These are phyloP conservation scores for Voacanga thouarsii DNA, from an alignment of 257 asterid genomes.

Conservation along the genomic window DNA sequence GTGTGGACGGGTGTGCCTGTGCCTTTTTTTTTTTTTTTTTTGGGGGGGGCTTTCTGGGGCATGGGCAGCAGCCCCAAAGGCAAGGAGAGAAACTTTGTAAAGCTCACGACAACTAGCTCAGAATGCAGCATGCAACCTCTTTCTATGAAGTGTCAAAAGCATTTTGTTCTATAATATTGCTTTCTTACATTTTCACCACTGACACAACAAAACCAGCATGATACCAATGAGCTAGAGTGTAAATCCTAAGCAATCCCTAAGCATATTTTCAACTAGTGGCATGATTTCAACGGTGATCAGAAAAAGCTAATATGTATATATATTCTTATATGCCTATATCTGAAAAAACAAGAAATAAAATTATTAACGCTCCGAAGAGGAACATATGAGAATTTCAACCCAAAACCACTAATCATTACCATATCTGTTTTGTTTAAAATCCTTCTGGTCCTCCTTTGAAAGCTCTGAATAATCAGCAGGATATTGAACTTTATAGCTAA, in stretches of 20 bases:
- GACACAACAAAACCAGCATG: neutral
- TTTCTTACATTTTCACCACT: neutral
- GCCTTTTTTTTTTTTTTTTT: neutral
- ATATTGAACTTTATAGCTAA: slow-evolving; percentile 77
- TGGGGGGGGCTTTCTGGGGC: too few relatives aligned
- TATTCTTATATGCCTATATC: neutral
- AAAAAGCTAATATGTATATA: neutral
- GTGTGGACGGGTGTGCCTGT: neutral
- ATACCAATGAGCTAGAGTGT: neutral
- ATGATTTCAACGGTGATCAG: neutral
- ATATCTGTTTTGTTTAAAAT: slow-evolving; percentile 92
- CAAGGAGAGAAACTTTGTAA: neutral
- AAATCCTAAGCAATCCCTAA: neutral
- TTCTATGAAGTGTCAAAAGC: too few relatives aligned
- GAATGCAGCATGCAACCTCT: neutral
- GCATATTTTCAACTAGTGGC: neutral
- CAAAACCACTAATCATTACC: slow-evolving; percentile 46
- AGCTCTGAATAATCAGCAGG: slow-evolving; percentile 83
- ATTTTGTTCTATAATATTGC: neutral
- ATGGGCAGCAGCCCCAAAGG: neutral
- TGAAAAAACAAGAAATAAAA: neutral
- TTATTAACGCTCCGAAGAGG: neutral
- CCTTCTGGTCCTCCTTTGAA: slow-evolving; percentile 92
- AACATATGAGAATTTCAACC: neutral
- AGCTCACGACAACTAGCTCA: neutral